Evolutionary conservation across 2,329 filamentous ascomycete species (phyloP).

Genomic region (Calonectria montana): DNA sequence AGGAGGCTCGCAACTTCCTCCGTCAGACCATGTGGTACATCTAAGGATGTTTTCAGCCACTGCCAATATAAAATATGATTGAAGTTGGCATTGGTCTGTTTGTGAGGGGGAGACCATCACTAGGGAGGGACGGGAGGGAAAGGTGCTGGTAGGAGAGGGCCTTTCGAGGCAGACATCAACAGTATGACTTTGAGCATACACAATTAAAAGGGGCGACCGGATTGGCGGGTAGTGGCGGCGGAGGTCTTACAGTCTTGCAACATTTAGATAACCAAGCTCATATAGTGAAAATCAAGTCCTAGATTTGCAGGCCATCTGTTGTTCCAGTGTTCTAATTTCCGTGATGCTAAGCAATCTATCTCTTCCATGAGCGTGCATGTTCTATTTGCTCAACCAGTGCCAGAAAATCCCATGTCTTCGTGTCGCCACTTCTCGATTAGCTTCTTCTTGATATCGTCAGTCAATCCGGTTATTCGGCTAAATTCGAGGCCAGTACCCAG

Average conservation of each 20-base stretch:
- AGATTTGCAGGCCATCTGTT: background rate
- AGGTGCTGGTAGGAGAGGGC: background rate
- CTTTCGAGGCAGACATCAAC: background rate
- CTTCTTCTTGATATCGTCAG: background rate
- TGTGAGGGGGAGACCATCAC: background rate
- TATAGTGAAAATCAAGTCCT: background rate
- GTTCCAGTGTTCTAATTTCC: background rate
- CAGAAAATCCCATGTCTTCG: background rate
- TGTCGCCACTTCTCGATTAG: background rate
- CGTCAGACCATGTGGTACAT: slow-evolving; percentile 59
- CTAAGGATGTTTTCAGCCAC: slow-evolving; percentile 32
- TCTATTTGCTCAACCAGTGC: no score
- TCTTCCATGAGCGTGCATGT: no score
- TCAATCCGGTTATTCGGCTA: background rate
- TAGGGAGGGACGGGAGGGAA: background rate
- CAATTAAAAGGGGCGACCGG: slow-evolving; percentile 49
- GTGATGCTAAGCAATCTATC: background rate
- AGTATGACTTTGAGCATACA: background rate
- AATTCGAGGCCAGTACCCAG: background rate
- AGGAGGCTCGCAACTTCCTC: slow-evolving; percentile 50
- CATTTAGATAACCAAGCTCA: background rate
- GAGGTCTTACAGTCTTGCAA: slow-evolving; percentile 41
- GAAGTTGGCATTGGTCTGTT: background rate
- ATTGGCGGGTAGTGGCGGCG: slow-evolving; percentile 50
- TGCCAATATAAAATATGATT: background rate